These are phyloP conservation scores for Tagetes patula DNA, from an alignment of 129 eudicot species.

Conservation along the genomic window DNA sequence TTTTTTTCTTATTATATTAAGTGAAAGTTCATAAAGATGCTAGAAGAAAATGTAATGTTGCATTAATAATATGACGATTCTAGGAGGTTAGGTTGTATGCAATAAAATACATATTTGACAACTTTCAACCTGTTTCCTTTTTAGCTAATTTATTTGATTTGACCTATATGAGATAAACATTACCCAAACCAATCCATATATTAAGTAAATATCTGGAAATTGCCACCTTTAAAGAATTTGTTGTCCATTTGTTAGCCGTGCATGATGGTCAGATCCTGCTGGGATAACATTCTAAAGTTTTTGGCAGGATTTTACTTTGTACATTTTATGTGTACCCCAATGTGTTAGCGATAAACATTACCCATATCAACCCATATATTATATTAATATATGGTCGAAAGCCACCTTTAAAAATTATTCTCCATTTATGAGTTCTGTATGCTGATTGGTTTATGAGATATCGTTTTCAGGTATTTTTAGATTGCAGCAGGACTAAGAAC, in stretches of 20 bases:
- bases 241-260: background rate
- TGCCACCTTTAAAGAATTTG: background rate
- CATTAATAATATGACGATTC: background rate
- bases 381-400: background rate
- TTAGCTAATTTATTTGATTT: background rate
- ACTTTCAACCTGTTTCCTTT: background rate
- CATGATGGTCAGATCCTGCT: background rate
- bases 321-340: too few relatives aligned
- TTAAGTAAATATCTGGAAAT: background rate
- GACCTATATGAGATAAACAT: background rate
- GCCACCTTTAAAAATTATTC: background rate
- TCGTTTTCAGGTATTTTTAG: slow-evolving; percentile 60
- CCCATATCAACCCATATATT: background rate
- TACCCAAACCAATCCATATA: background rate
- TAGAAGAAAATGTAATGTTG: background rate
- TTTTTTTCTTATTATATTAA: background rate
- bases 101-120: background rate
- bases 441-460: background rate
- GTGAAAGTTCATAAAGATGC: background rate
- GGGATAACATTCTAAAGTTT: too few relatives aligned
- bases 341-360: background rate
- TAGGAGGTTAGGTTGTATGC: background rate
- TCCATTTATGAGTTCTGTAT: background rate
- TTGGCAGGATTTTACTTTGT: too few relatives aligned
- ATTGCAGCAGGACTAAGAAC: slow-evolving; percentile 94